phyloP scores from a whole-genome alignment of 2,329 filamentous ascomycete species.

The Sclerotinia sclerotiorum region DNA sequence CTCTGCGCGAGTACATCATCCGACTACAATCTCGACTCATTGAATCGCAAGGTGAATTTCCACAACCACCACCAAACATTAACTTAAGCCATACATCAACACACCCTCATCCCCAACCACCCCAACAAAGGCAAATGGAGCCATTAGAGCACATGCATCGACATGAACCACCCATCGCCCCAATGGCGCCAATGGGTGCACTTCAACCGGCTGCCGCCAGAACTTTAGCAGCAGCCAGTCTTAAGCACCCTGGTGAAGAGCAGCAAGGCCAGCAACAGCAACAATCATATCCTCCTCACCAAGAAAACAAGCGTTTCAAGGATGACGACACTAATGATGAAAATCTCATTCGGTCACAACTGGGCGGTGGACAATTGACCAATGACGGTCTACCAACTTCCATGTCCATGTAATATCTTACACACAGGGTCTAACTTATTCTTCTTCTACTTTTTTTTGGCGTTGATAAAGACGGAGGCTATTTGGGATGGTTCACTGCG shows the following conservation, averaged over 20 bases:
- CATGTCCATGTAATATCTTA: slow-evolving; percentile 29
- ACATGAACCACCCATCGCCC: slow-evolving; percentile 36
- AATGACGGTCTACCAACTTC: slow-evolving; percentile 36
- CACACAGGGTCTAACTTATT: slow-evolving; percentile 3
- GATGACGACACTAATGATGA: slow-evolving; percentile 49
- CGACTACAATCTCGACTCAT: slow-evolving; percentile 83
- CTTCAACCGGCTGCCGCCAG: slow-evolving; percentile 43
- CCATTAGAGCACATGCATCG: slow-evolving; percentile 31
- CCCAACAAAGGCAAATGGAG: slow-evolving; percentile 35
- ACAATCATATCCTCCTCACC: slow-evolving; percentile 13
- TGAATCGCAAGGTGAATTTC: slow-evolving; percentile 79
- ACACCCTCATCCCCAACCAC: slow-evolving; percentile 45
- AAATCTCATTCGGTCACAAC: slow-evolving; percentile 53
- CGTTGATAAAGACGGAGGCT: slow-evolving; percentile 18
- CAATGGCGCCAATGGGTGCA: slow-evolving; percentile 41
- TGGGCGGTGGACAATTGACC: slow-evolving; percentile 44
- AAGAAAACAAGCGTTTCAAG: slow-evolving; percentile 42
- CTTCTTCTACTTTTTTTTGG: slow-evolving; percentile 16
- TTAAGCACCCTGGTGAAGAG: slow-evolving; percentile 36
- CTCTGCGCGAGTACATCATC: slow-evolving; percentile 88
- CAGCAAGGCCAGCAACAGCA: slow-evolving; percentile 31
- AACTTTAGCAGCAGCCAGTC: slow-evolving; percentile 39
- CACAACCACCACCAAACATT: slow-evolving; percentile 77
- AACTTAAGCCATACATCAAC: slow-evolving; percentile 65
- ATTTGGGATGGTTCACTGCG: slow-evolving; percentile 11